Base-by-base conservation (phyloP, 1,284 basidiomycete genomes). In the Blastosporella zonata region DNA sequence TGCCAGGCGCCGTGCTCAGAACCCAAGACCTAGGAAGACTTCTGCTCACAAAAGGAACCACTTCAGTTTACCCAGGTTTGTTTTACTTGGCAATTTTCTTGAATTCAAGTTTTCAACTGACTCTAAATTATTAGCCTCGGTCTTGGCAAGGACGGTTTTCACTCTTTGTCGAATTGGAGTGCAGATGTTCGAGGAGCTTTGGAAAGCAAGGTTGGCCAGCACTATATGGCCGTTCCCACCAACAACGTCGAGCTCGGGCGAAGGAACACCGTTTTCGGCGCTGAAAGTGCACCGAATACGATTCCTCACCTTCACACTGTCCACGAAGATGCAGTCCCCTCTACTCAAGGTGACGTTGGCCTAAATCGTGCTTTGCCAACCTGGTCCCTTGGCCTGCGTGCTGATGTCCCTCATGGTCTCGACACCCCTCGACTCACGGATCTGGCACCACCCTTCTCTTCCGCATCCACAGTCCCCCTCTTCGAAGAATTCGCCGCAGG, bases 11-110 rank as follows among this genome's bases (percentile, higher is more conserved):
- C 64, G 66, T 13, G 56, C 58, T 6, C 58, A 58, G 35, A 61
- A 68, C 35, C 56, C 64, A 13, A 62, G 59, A 40, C 51, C 49
- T 20, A 68, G 68, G 61, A 81, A 78, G 62, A 65, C 62, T 21
- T 77, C 77, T 23, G 62, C 61, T 34, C 81, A 82, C 63, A 80
- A 75, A 63, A 74, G 73, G 56, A 76, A 79, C 45, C 79, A 81
- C 56, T 77, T 77, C 64, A 84, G 82, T 65, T 66, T 85, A 46
- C 79, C 82, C 3, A 83, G 81, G 82, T 81, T 65, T 46, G 69
- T 23, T 60, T 54, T 44, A 20, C 41, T 36, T 17, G 1, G 27
- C 35, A 9, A 22, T 9, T 27, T 6, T 8, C 42, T 36, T 0
- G 21, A 31, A 20, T 6, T 15, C 8, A 13, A 6, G 13, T 31